Percentiles rank a stretch among this genome's conserved stretches.
These are phyloP conservation scores for Avena insularis DNA, from an alignment of 176 grass and related monocot species.

Conservation along the genomic window DNA sequence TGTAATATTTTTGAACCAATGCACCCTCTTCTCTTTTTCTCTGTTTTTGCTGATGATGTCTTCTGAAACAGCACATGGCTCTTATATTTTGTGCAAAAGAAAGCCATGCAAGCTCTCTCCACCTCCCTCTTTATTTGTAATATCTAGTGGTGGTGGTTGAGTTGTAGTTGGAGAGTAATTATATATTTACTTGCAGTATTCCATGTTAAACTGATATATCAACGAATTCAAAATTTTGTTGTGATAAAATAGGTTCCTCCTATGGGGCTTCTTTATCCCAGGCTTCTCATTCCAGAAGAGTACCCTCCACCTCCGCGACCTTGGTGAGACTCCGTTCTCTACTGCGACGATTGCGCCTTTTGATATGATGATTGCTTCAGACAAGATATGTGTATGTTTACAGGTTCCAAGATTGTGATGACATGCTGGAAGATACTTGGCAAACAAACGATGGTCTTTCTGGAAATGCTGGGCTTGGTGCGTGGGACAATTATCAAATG, in stretches of 20 bases:
- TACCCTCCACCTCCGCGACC: slow-evolving; percentile 78
- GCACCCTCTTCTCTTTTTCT: slow-evolving; percentile 1
- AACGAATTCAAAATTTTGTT: slow-evolving; percentile 32
- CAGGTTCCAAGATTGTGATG: slow-evolving; percentile 97
- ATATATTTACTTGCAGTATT: background rate
- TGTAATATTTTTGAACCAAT: slow-evolving; percentile 54
- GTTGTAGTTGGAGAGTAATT: slow-evolving; percentile 7
- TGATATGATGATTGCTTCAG: slow-evolving; percentile 25
- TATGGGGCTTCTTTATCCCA: slow-evolving; percentile 95
- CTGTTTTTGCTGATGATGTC: background rate
- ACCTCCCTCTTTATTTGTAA: background rate
- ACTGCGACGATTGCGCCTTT: slow-evolving; percentile 28
- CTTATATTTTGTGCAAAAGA: background rate
- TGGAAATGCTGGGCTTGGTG: slow-evolving; percentile 69
- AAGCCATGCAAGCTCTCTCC: background rate
- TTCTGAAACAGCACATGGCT: background rate
- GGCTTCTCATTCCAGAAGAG: slow-evolving; percentile 88
- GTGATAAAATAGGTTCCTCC: slow-evolving; percentile 78
- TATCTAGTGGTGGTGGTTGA: background rate
- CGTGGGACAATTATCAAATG: slow-evolving; percentile 86
- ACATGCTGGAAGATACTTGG: slow-evolving; percentile 96
- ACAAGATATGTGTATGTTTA: slow-evolving; percentile 31
- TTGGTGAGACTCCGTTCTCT: slow-evolving; percentile 65
- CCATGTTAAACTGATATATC: background rate
- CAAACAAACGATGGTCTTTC: slow-evolving; percentile 69